Evolutionary conservation across 2,329 filamentous ascomycete genomes (phyloP).

Genomic region (Penicillium olsonii): DNA sequence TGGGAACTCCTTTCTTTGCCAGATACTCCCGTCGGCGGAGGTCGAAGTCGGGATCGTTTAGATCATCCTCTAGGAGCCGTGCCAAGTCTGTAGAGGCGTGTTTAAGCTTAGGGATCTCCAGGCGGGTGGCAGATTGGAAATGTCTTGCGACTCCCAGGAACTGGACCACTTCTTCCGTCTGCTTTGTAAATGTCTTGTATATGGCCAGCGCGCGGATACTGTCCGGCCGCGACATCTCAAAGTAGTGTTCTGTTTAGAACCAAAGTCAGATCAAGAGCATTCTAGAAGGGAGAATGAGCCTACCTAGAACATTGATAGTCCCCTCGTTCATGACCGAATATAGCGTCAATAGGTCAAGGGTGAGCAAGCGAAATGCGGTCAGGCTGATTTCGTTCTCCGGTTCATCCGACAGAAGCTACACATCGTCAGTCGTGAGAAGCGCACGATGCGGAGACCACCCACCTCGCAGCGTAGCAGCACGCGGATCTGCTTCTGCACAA

Average conservation of each 20-base stretch:
- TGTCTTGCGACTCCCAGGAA: slow-evolving; percentile 85
- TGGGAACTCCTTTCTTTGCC: slow-evolving; percentile 72
- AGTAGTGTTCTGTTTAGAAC: slow-evolving; percentile 74
- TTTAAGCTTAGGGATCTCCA: slow-evolving; percentile 95
- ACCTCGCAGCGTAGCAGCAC: slow-evolving; percentile 89
- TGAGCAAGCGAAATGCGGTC: slow-evolving; percentile 87
- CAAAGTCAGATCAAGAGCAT: slow-evolving; percentile 12
- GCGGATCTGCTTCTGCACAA: slow-evolving; percentile 82
- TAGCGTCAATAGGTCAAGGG: slow-evolving; percentile 82
- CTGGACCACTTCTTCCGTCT: slow-evolving; percentile 89
- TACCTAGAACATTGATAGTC: slow-evolving; percentile 94
- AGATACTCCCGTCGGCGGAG: slow-evolving; percentile 89
- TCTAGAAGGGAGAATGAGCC: slow-evolving; percentile 27
- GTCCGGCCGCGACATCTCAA: slow-evolving; percentile 94
- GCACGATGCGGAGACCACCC: slow-evolving; percentile 40
- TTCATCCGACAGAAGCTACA: slow-evolving; percentile 78
- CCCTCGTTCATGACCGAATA: slow-evolving; percentile 97
- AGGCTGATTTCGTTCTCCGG: slow-evolving; percentile 96
- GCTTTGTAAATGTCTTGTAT: slow-evolving; percentile 86
- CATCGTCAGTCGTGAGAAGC: slow-evolving; percentile 14
- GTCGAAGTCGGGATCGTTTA: slow-evolving; percentile 94
- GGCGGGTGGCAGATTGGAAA: slow-evolving; percentile 85
- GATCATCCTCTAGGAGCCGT: slow-evolving; percentile 87
- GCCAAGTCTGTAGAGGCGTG: slow-evolving; percentile 92
- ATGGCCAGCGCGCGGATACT: slow-evolving; percentile 89